Evolutionary conservation across 768 basidiomycete species (phyloP).

Genomic region (Mycena venus): DNA sequence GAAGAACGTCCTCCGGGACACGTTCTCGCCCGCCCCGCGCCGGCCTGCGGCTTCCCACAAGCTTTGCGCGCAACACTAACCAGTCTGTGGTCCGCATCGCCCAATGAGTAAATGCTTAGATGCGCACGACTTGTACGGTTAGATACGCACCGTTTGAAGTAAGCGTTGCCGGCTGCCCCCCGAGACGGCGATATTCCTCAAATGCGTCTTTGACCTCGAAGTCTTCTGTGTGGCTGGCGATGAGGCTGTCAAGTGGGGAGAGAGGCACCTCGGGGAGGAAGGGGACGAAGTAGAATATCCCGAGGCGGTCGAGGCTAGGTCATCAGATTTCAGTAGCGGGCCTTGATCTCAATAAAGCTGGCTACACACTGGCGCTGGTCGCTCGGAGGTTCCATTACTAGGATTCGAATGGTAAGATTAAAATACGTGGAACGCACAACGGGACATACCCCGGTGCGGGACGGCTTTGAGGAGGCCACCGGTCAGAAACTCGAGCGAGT

Average conservation of each 20-base stretch:
- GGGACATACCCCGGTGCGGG: conserved; percentile 32
- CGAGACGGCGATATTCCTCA: conserved; percentile 29
- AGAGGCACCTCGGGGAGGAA: conserved; percentile 27
- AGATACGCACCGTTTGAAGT: conserved; percentile 24
- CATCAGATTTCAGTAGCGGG: neutral
- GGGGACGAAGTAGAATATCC: conserved; percentile 32
- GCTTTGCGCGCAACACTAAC: conserved; percentile 9
- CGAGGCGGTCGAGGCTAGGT: conserved; percentile 28
- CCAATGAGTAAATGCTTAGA: conserved; percentile 5
- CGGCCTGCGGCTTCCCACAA: conserved; percentile 11
- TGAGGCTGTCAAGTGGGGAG: conserved; percentile 18
- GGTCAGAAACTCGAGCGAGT: conserved; percentile 33
- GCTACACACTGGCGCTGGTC: conserved; percentile 32
- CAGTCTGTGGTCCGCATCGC: neutral
- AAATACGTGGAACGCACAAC: neutral
- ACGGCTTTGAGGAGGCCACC: conserved; percentile 32
- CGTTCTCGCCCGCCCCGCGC: neutral
- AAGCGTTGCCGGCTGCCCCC: conserved; percentile 23
- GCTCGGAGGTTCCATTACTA: conserved; percentile 33
- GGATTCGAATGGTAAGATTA: neutral
- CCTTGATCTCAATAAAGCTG: neutral
- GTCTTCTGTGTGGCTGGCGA: neutral
- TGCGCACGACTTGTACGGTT: neutral
- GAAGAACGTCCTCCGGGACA: conserved; percentile 1
- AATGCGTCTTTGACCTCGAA: conserved; percentile 30